These are phyloP conservation scores for Metrosideros polymorpha DNA, from an alignment of 441 rosid genomes.

Conservation along the genomic window DNA sequence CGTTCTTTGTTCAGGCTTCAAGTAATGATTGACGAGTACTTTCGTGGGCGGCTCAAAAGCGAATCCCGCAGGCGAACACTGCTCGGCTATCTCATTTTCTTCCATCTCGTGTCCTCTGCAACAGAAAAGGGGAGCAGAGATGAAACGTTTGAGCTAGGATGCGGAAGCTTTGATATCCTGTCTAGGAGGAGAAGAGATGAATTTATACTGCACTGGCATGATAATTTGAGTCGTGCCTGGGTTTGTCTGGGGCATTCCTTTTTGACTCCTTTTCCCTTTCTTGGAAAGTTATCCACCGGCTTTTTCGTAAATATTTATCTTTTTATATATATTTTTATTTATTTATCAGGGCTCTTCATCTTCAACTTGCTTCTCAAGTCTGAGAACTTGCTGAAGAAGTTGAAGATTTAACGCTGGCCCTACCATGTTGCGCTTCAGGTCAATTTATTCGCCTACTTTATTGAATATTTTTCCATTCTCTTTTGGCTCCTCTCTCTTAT, in stretches of 20 bases:
- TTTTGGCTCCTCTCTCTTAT: not conserved
- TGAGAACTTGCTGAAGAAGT: not conserved
- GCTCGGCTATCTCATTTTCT: not conserved
- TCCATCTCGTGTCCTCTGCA: not conserved
- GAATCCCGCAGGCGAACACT: not conserved
- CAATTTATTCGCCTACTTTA: not conserved
- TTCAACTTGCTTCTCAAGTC: not conserved
- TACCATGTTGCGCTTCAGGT: not conserved
- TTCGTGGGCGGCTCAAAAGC: not conserved
- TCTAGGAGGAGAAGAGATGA: not conserved
- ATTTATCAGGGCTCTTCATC: not conserved
- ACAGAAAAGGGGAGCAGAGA: not conserved
- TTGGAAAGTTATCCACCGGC: not conserved
- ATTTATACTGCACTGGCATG: not conserved
- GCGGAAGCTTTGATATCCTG: not conserved
- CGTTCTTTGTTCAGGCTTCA: fast-evolving
- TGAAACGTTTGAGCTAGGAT: not conserved
- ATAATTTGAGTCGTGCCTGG: not conserved
- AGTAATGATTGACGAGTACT: not conserved
- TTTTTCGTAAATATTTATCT: not conserved
- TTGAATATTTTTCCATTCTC: not conserved
- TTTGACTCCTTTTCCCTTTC: not conserved
- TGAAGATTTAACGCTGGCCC: not conserved
- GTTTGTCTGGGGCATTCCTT: not conserved
- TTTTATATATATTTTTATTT: not conserved